Base-by-base conservation (phyloP, 441 rosid species). In the Geranium incanum region DNA sequence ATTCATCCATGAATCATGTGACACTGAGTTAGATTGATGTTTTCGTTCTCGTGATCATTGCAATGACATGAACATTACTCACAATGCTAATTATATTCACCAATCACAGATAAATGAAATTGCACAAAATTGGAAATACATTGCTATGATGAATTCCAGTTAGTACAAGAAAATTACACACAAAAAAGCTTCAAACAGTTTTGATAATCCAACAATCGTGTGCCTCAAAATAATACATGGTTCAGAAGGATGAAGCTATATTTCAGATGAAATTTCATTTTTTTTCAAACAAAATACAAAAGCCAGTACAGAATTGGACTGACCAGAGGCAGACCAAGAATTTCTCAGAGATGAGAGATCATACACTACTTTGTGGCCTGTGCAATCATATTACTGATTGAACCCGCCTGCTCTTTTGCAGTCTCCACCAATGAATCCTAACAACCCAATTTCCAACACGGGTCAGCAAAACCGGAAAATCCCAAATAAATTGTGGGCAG, bases 371-470 rank as follows among this genome's bases (percentile, higher is more conserved):
- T 86, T 19, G 92, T 86, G 75, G 83, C 95, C 81, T 88, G 92
- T 5, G 96, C 87, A 37, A 88, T 90, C 16, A 88, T 87, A 75
- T 84, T 88, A 73, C 89, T 81, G 50, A 88, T 81, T 12, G 92
- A 87, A 76, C 78, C 80, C 15, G 88, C 89, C 71, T 87, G 83
- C 76, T 87, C 92, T 81, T 86, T 90, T 15, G 90, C 90, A 52
- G 85, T 75, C 77, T 84, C 90, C 82, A 87, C 92, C 77, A 88
- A 72, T 5, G 93, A 82, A 77, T 86, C 90, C 92, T 90, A 71
- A 28, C 77, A 79, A 43, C 15, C 8, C 73, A 45, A 71, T 67
- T 41, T 8, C 16, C 62, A 55, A 41, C 45, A 3, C 21, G 13
- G 15, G 19, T 72, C 62, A 66, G 64, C 57, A 9, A 80, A 64